Percentiles rank a stretch among this genome's conserved stretches.
Evolutionary conservation across 257 asterid species (phyloP).

Genomic region (Solanum microdontum): DNA sequence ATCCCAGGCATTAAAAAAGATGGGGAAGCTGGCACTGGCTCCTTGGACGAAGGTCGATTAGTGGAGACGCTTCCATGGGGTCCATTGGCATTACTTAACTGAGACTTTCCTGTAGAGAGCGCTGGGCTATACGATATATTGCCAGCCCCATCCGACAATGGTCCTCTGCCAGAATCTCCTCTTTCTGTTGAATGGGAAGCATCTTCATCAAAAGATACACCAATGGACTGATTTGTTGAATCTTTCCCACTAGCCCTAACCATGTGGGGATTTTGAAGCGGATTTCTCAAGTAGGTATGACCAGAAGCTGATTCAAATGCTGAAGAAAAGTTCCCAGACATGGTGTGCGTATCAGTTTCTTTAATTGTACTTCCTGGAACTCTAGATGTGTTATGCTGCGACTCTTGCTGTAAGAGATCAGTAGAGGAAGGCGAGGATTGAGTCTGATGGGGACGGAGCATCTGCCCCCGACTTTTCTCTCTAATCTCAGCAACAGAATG

Average conservation of each 20-base stretch:
- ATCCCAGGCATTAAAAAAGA: constrained; percentile 16
- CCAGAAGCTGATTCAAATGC: constrained; percentile 26
- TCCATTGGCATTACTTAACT: constrained; percentile 19
- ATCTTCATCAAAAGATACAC: constrained; percentile 15
- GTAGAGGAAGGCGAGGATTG: constrained; percentile 27
- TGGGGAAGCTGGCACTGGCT: constrained; percentile 23
- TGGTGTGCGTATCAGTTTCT: constrained; percentile 21
- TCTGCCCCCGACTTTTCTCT: constrained; percentile 22
- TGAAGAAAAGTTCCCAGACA: constrained; percentile 33
- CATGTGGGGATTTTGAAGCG: constrained; percentile 35
- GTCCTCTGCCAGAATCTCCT: constrained; percentile 17
- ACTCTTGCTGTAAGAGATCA: constrained; percentile 17
- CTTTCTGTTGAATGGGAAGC: constrained; percentile 25
- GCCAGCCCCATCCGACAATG: constrained; percentile 29
- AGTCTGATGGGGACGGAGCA: constrained; percentile 18
- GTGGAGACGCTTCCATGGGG: constrained; percentile 28
- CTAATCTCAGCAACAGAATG: constrained; percentile 33
- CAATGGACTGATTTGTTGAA: constrained; percentile 8
- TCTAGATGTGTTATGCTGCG: constrained; percentile 22
- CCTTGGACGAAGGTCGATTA: constrained; percentile 17
- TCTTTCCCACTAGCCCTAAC: constrained; percentile 33
- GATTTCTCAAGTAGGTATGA: constrained; percentile 28
- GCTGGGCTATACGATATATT: constrained; percentile 18
- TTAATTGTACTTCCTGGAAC: constrained; percentile 20
- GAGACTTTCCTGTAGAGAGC: constrained; percentile 16